Evolutionary conservation across 768 basidiomycete species (phyloP).

Genomic region (Leccinum truebloodii): DNA sequence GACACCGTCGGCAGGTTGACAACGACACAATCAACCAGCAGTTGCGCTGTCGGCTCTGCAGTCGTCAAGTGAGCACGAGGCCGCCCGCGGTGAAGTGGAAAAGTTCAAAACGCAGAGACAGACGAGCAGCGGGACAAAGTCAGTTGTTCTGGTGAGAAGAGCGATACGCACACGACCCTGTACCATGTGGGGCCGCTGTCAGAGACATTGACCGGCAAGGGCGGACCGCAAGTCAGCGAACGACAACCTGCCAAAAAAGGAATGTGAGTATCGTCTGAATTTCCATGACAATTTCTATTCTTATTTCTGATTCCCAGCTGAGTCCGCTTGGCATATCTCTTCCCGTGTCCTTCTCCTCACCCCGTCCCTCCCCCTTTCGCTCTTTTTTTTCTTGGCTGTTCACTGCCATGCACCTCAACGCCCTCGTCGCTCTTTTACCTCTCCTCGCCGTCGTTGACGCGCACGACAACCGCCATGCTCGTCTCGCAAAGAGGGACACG

Average conservation of each 20-base stretch:
- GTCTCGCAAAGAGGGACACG: conserved; percentile 40
- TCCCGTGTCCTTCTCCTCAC: neutral
- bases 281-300: neutral
- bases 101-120: neutral
- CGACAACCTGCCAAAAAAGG: neutral
- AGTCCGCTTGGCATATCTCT: neutral
- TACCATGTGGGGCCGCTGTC: neutral
- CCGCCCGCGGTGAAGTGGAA: neutral
- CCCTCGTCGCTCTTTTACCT: conserved; percentile 47
- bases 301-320: neutral
- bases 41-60: neutral
- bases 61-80: neutral
- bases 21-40: neutral
- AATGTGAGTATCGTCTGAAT: neutral
- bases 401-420: conserved; percentile 45
- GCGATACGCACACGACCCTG: neutral
- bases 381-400: conserved; percentile 4
- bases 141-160: neutral
- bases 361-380: neutral
- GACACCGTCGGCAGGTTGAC: neutral
- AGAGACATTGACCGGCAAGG: neutral
- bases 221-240: neutral
- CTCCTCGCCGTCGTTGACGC: conserved; percentile 41
- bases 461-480: conserved; percentile 39
- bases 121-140: neutral